Evolutionary conservation across 202 grass and related monocot genomes (phyloP).

Genomic region (Schoenoplectus tabernaemontani): DNA sequence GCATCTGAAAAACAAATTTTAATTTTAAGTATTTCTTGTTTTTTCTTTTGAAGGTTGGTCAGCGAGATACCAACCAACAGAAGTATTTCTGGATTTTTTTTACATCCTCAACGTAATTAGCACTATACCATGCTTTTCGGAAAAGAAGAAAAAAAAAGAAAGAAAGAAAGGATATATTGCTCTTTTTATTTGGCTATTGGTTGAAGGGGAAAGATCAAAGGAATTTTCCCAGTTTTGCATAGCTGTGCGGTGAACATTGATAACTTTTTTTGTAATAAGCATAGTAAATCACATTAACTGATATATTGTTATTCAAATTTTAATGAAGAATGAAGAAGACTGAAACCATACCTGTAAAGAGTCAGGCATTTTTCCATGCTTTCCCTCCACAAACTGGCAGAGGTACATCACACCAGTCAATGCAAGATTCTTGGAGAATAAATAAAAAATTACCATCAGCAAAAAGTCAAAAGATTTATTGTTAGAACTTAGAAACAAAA

Average conservation of each 20-base stretch:
- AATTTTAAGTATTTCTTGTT: not conserved
- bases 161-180: not conserved
- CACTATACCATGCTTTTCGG: not conserved
- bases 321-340: not conserved
- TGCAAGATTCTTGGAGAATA: constrained; percentile 53
- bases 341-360: constrained; percentile 39
- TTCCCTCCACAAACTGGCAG: constrained; percentile 72
- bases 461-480: not conserved
- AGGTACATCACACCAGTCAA: constrained; percentile 85
- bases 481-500: not conserved
- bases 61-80: too few relatives aligned
- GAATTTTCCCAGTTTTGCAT: not conserved
- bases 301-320: not conserved
- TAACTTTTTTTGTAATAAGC: not conserved
- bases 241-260: not conserved
- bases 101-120: not conserved
- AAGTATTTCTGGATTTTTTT: too few relatives aligned
- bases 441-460: not conserved
- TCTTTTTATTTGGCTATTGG: not conserved
- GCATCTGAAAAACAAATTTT: not conserved
- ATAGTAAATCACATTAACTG: not conserved
- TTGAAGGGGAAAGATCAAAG: not conserved
- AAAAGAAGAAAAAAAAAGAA: too few relatives aligned
- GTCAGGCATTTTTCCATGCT: constrained; percentile 72
- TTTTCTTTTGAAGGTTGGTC: too few relatives aligned